Conservation (phyloP, 192 early-diverging fungal species). For the Entrophospora sp. region DNA sequence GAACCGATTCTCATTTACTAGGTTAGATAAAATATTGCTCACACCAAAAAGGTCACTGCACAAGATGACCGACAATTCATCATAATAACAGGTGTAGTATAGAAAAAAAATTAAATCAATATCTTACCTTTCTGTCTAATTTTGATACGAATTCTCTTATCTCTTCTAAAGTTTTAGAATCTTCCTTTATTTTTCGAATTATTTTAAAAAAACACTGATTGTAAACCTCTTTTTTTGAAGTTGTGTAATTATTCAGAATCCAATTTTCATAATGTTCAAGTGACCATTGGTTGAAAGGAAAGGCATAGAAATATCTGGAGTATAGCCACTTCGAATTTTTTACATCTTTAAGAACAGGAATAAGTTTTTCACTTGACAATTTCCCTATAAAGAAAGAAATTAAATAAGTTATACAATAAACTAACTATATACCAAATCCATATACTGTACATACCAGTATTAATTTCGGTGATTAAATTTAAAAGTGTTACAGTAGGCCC, state of each 20-base stretch:
- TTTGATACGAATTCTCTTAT: neutral
- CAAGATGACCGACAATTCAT: neutral
- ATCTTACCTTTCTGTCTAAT: neutral
- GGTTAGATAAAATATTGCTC: neutral
- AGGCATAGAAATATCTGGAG: neutral
- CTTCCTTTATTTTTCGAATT: slow-evolving; percentile 2
- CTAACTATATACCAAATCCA: neutral
- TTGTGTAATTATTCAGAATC: neutral
- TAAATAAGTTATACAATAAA: slow-evolving; percentile 6
- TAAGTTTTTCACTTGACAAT: slow-evolving; percentile 1
- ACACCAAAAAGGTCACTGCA: neutral
- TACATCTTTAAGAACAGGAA: neutral
- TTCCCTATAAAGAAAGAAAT: neutral
- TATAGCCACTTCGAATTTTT: neutral
- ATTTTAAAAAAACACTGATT: neutral
- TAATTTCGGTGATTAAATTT: neutral
- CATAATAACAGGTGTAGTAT: neutral
- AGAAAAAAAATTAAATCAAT: neutral
- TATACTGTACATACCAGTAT: neutral
- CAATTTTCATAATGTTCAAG: neutral
- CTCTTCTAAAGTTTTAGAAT: neutral
- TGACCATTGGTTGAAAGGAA: neutral
- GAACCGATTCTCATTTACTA: slow-evolving; percentile 1
- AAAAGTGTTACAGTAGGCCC: neutral
- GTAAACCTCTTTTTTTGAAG: neutral